phyloP scores from a whole-genome alignment of 495 filamentous ascomycete species.

The Neurospora discreta region DNA sequence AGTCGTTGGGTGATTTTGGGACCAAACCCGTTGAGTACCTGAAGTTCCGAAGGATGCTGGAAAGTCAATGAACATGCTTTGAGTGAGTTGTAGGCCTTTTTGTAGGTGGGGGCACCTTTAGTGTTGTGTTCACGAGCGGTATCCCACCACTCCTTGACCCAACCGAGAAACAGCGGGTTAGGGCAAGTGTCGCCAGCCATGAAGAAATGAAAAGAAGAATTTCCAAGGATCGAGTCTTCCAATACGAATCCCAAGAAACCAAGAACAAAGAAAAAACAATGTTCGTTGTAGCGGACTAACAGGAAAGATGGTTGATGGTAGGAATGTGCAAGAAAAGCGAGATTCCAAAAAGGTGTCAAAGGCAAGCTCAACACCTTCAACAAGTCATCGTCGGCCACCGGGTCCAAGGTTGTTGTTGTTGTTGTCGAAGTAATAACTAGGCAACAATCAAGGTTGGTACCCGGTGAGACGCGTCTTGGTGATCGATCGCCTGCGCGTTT shows the following conservation, averaged over 20 bases:
- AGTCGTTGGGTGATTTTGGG: conserved; percentile 58
- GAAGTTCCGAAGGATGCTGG: conserved; percentile 62
- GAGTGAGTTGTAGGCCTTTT: conserved; percentile 71
- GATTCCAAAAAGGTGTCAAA: not conserved
- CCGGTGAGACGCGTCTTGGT: not conserved
- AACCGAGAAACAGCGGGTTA: conserved; percentile 64
- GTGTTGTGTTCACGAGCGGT: conserved; percentile 56
- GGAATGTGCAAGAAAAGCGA: not conserved
- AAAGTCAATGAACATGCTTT: conserved; percentile 67
- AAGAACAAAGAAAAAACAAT: not conserved
- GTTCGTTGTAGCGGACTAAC: not conserved
- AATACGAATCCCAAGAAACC: not conserved
- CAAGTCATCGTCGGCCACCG: not conserved
- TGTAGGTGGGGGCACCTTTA: conserved; percentile 63
- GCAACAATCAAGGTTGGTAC: not conserved
- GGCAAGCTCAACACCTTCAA: not conserved
- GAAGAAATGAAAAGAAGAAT: not conserved
- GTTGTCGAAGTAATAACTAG: not conserved
- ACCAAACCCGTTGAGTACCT: conserved; percentile 63
- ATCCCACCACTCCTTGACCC: conserved; percentile 77
- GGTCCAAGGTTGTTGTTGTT: not conserved
- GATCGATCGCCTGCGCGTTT: not conserved
- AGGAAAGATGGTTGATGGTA: not conserved
- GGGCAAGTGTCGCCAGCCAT: conserved; percentile 39
- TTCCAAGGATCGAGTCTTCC: too few species aligned